Base-by-base conservation (phyloP, 768 basidiomycete genomes). In the Steccherinum ochraceum region DNA sequence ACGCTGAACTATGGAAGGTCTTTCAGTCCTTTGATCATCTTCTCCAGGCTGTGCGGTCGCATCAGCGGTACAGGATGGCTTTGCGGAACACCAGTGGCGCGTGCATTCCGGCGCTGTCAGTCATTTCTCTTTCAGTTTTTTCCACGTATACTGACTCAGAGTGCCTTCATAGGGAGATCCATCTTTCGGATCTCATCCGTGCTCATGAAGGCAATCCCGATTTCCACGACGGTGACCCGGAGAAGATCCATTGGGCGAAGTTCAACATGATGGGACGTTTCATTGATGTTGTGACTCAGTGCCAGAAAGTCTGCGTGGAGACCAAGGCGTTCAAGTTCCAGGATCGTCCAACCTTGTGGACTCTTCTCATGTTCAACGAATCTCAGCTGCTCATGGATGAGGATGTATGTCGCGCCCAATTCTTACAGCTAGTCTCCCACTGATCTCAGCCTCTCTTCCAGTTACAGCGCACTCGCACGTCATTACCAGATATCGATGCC, bases 221-320 rank as follows among this genome's bases (percentile, higher is more conserved):
- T 58, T 76, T 80, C 55, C 79, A 80, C 55, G 70, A 81, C 5
- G 70, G 77, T 19, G 85, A 89, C 59, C 73, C 81, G 3, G 71
- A 65, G 39, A 82, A 83, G 62, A 88, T 97, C 49, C 93, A 97
- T 61, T 98, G 95, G 95, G 89, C 86, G 23, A 98, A 98, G 68
- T 96, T 89, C 68, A 87, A 86, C 57, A 86, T 92, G 79, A 87
- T 97, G 72, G 93, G 86, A 24, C 78, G 84, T 53, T 92, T 93
- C 60, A 82, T 95, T 50, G 77, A 80, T 46, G 82, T 78, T 59
- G 86, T 93, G 4, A 76, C 78, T 0, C 79, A 86, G 54, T 92
- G 86, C 59, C 93, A 95, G 68, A 68, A 78, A 10, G 81, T 87
- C 52, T 91, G 87, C 62, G 78, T 77, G 45, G 61, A 43, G 81